These are phyloP conservation scores for Trichoderma sp. DNA, from an alignment of 2,329 filamentous ascomycete genomes.

Conservation along the genomic window DNA sequence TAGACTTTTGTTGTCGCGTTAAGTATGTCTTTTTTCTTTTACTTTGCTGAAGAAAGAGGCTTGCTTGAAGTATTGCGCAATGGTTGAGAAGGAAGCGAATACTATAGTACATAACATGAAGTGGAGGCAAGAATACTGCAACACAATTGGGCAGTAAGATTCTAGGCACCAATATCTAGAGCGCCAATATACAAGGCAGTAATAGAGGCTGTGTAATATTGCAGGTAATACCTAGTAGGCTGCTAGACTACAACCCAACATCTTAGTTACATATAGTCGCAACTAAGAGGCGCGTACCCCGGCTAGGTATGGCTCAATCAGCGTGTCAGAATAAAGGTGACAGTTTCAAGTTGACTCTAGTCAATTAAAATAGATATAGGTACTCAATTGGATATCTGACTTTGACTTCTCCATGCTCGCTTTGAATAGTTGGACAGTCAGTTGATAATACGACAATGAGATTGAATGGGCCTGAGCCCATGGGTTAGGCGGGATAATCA, in stretches of 20 bases:
- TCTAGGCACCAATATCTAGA: neutral
- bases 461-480: too few species aligned
- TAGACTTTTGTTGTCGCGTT: neutral
- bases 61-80: neutral
- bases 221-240: neutral
- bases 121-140: neutral
- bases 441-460: neutral
- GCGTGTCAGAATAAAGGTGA: neutral
- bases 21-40: neutral
- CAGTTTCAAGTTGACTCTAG: neutral
- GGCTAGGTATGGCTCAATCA: neutral
- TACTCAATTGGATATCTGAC: too few species aligned
- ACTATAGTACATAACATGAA: neutral
- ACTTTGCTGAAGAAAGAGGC: neutral
- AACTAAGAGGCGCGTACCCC: neutral
- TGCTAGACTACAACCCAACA: neutral
- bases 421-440: too few species aligned
- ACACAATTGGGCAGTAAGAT: neutral
- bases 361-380: neutral
- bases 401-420: too few species aligned
- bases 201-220: neutral
- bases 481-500: too few species aligned
- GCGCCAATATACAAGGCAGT: neutral
- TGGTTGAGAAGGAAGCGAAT: neutral
- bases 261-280: neutral